Percentiles rank a stretch among this genome's conserved stretches.
These are phyloP conservation scores for Colletotrichum sansevieriae DNA, from an alignment of 2,329 filamentous ascomycete species.

Conservation along the genomic window DNA sequence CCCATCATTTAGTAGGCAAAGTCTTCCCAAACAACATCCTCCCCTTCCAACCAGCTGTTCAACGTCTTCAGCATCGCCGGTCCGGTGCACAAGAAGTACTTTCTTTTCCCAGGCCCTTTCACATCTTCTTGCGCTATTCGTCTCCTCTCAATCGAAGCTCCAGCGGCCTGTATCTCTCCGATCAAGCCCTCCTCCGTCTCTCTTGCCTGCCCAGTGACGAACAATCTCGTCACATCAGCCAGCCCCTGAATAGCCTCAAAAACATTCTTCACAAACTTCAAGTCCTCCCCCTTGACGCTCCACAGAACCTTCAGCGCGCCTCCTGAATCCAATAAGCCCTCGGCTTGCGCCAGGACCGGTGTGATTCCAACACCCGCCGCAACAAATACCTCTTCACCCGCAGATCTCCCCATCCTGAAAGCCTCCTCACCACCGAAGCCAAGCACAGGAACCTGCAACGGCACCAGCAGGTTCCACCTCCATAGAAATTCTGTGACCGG, in stretches of 20 bases:
- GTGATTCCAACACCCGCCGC: slow-evolving; percentile 88
- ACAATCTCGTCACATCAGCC: slow-evolving; percentile 67
- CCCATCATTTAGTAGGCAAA: slow-evolving; percentile 66
- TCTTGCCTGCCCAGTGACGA: slow-evolving; percentile 67
- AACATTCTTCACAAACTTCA: slow-evolving; percentile 71
- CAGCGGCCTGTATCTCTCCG: slow-evolving; percentile 51
- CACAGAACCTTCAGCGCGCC: slow-evolving; percentile 72
- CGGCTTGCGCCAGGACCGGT: slow-evolving; percentile 79
- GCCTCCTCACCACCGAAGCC: slow-evolving; percentile 77
- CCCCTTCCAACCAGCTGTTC: slow-evolving; percentile 66
- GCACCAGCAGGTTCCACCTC: slow-evolving; percentile 63
- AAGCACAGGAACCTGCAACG: slow-evolving; percentile 74
- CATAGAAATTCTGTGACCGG: slow-evolving; percentile 76
- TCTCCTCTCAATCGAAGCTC: slow-evolving; percentile 51
- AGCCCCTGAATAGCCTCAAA: slow-evolving; percentile 67
- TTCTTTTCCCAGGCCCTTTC: slow-evolving; percentile 53
- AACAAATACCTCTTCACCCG: slow-evolving; percentile 68
- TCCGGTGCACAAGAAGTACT: slow-evolving; percentile 66
- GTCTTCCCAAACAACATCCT: slow-evolving; percentile 69
- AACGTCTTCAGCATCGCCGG: slow-evolving; percentile 56
- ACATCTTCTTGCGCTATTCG: slow-evolving; percentile 60
- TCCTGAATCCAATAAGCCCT: slow-evolving; percentile 55
- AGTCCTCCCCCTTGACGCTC: slow-evolving; percentile 73
- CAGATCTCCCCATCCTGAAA: slow-evolving; percentile 50
- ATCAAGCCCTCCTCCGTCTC: slow-evolving; percentile 52